These are phyloP conservation scores for Tetrapyrgos nigripes DNA, from an alignment of 1,284 basidiomycete genomes.

Conservation along the genomic window DNA sequence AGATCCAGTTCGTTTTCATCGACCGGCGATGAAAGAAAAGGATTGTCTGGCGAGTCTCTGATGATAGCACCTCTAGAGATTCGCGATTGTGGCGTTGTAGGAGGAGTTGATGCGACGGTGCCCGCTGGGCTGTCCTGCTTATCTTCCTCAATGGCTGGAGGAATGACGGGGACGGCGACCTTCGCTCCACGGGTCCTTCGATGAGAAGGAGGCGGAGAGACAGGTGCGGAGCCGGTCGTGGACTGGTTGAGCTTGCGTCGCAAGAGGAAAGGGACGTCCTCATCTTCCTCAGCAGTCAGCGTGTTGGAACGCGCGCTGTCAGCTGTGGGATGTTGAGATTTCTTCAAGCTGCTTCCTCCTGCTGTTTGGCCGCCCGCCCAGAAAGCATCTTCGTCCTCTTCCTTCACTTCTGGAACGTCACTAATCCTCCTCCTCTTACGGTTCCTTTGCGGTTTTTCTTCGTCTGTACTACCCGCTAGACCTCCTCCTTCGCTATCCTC, in stretches of 20 bases:
- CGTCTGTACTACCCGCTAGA: conserved; percentile 24
- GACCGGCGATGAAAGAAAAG: conserved; percentile 45
- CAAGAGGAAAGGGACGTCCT: conserved; percentile 37
- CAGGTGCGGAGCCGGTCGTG: conserved; percentile 36
- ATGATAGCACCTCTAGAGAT: conserved; percentile 15
- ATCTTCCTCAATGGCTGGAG: conserved; percentile 11
- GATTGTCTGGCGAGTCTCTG: conserved; percentile 49
- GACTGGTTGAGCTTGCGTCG: conserved; percentile 30
- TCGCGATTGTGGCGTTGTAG: conserved; percentile 36
- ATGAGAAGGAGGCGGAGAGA: conserved; percentile 51
- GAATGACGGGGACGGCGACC: conserved; percentile 12
- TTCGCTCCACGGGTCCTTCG: conserved; percentile 30
- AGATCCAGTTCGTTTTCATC: conserved; percentile 23
- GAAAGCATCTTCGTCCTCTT: conserved; percentile 50
- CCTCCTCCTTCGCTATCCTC: conserved; percentile 14
- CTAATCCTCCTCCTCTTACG: conserved; percentile 44
- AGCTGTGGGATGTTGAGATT: neutral
- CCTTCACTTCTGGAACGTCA: conserved; percentile 23
- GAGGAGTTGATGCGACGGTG: conserved; percentile 27
- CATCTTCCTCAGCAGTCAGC: conserved; percentile 5
- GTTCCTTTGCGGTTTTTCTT: conserved; percentile 21
- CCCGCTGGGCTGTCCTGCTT: neutral
- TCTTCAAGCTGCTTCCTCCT: too few relatives aligned
- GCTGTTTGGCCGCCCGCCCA: conserved; percentile 36
- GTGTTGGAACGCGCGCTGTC: conserved; percentile 1